Percentiles rank a stretch among this genome's conserved stretches.
Evolutionary conservation across 208 protist genomes (phyloP).

Genomic region (Trypanosoma cruzi): DNA sequence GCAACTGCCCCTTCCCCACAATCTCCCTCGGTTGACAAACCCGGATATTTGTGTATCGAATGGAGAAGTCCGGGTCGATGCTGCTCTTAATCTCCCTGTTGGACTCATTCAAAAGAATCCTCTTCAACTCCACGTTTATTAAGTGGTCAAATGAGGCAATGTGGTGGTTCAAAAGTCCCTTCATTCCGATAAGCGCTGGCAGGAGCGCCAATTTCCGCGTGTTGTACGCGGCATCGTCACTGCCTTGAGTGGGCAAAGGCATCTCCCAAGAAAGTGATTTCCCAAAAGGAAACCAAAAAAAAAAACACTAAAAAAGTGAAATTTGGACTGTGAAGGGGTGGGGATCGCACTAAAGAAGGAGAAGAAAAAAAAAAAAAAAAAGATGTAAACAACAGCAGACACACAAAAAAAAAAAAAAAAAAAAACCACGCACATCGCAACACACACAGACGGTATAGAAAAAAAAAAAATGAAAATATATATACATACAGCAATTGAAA

Average conservation of each 20-base stretch:
- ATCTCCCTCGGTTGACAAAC: conserved; percentile 80
- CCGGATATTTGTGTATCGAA: conserved; percentile 89
- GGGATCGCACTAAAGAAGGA: conserved; percentile 1
- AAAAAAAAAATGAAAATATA: background rate
- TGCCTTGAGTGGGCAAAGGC: conserved; percentile 3
- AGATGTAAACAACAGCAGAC: background rate
- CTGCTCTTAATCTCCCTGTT: conserved; percentile 90
- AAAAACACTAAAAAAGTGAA: conserved; percentile 5
- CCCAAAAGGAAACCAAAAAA: background rate
- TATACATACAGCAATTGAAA: background rate
- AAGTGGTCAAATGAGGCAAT: conserved; percentile 90
- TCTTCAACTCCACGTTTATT: conserved; percentile 80
- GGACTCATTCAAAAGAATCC: conserved; percentile 89
- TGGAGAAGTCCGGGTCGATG: conserved; percentile 84
- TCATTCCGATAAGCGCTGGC: conserved; percentile 84
- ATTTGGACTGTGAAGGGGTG: too few species aligned
- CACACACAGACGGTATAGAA: background rate
- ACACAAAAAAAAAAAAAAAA: conserved; percentile 12
- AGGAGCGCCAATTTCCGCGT: conserved; percentile 82
- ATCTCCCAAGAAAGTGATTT: background rate
- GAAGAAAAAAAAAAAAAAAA: conserved; percentile 3
- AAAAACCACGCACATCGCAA: background rate
- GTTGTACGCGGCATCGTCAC: conserved; percentile 54
- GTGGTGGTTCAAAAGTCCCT: conserved; percentile 88
- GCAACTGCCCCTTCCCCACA: conserved; percentile 79